phyloP scores from a whole-genome alignment of 805 yeast genomes.

The Starmerella cellae region DNA sequence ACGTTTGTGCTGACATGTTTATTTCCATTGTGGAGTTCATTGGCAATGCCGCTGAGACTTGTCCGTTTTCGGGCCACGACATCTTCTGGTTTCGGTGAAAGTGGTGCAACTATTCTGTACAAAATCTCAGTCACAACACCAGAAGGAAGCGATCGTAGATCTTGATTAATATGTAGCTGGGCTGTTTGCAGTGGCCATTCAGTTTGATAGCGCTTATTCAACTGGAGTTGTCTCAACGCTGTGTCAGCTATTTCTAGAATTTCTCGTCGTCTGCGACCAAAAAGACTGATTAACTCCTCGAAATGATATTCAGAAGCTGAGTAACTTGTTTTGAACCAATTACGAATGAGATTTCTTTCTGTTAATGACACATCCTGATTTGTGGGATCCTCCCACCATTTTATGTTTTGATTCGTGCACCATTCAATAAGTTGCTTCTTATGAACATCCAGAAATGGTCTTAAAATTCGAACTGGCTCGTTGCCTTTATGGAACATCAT shows the following conservation, averaged over 20 bases:
- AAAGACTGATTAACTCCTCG: not conserved
- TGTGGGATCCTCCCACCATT: constrained; percentile 63
- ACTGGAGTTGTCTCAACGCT: constrained; percentile 2
- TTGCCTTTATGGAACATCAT: constrained; percentile 7
- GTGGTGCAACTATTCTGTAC: constrained; percentile 10
- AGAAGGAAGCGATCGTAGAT: constrained; percentile 5
- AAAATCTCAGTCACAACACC: constrained; percentile 10
- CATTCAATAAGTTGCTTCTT: constrained; percentile 38
- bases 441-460: constrained; percentile 41
- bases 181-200: not conserved
- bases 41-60: not conserved
- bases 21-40: not conserved
- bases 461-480: constrained; percentile 23
- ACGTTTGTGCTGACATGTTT: not conserved
- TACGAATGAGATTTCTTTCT: constrained; percentile 42
- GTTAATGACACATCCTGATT: constrained; percentile 45
- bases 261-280: constrained; percentile 6
- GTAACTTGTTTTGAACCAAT: constrained; percentile 25
- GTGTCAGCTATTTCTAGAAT: not conserved
- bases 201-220: not conserved
- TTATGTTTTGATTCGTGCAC: constrained; percentile 32
- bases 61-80: constrained; percentile 4
- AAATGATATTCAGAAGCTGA: constrained; percentile 2
- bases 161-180: constrained; percentile 1
- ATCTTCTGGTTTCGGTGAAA: constrained; percentile 13